Percentiles rank a stretch among this genome's conserved stretches.
Conservation (phyloP, 805 yeast species). For the Starmerella stigmatis region DNA sequence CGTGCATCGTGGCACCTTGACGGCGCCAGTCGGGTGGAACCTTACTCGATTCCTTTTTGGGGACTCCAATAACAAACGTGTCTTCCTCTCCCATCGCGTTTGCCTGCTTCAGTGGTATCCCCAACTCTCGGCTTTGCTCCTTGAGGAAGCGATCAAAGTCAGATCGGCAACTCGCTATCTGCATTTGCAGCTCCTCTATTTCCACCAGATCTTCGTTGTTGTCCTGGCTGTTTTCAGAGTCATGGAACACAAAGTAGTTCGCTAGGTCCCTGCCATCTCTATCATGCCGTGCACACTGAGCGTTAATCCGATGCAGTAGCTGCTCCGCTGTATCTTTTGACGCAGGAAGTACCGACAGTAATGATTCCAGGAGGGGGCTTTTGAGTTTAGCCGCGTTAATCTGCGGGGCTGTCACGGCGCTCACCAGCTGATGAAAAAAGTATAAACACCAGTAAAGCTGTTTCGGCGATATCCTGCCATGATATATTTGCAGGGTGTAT, state of each 20-base stretch:
- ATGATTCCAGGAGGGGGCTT: constrained; percentile 32
- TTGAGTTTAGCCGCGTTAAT: constrained; percentile 25
- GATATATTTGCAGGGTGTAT: constrained; percentile 48
- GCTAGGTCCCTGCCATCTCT: constrained; percentile 5
- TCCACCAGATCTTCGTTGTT: not conserved
- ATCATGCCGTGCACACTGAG: constrained; percentile 13
- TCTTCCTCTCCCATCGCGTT: constrained; percentile 51
- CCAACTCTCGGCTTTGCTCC: constrained; percentile 37
- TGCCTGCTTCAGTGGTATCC: constrained; percentile 48
- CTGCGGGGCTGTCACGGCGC: constrained; percentile 21
- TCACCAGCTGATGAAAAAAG: constrained; percentile 33
- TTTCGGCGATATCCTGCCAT: constrained; percentile 46
- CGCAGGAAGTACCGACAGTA: constrained; percentile 35
- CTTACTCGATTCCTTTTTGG: constrained; percentile 44
- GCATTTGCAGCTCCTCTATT: constrained; percentile 18
- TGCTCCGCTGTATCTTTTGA: constrained; percentile 28
- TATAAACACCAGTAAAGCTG: constrained; percentile 49
- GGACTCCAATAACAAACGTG: constrained; percentile 58
- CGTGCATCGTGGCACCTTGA: constrained; percentile 55
- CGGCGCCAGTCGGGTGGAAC: constrained; percentile 73
- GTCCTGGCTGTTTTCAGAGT: not conserved
- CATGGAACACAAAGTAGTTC: constrained; percentile 3
- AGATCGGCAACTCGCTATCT: constrained; percentile 38
- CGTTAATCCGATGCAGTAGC: constrained; percentile 23
- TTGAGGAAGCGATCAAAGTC: constrained; percentile 46